A percentile compares a stretch with the other conserved stretches of the same genome.
phyloP scores from a whole-genome alignment of 164 flowering plant genomes.

The Sedum album region DNA sequence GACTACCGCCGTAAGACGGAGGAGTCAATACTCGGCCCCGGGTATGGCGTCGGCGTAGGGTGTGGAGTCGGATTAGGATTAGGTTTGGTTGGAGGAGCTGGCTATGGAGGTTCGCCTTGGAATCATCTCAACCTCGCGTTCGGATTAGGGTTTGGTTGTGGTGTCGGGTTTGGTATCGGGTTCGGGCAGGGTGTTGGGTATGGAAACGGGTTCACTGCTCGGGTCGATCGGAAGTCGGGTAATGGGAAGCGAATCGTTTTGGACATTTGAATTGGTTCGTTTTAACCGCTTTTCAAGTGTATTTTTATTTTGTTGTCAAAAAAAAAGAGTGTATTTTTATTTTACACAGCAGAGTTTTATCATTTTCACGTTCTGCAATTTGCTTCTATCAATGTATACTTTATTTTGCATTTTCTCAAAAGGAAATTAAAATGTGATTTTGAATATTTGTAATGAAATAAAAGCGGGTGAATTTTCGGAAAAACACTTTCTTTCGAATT shows the following conservation, averaged over 20 bases:
- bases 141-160: constrained; percentile 10
- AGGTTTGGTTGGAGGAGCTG: constrained; percentile 54
- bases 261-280: neutral
- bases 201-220: constrained; percentile 4
- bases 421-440: neutral
- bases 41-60: constrained; percentile 59
- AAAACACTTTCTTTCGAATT: too few relatives aligned
- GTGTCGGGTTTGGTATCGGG: constrained; percentile 10
- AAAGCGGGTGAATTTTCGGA: too few relatives aligned
- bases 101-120: constrained; percentile 37
- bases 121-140: constrained; percentile 26
- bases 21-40: constrained; percentile 35
- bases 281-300: too few relatives aligned
- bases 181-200: constrained; percentile 11
- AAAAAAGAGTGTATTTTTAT: too few relatives aligned
- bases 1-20: constrained; percentile 17
- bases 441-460: too few relatives aligned
- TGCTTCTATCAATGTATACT: too few relatives aligned
- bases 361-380: too few relatives aligned
- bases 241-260: constrained; percentile 1
- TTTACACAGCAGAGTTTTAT: neutral
- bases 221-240: constrained; percentile 4
- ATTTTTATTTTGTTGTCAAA: too few relatives aligned
- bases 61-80: constrained; percentile 63
- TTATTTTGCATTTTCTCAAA: neutral